Percentiles rank a stretch among this genome's conserved stretches.
Conservation (phyloP, 106 monocot species). For the Apostasia shenzhenica region DNA sequence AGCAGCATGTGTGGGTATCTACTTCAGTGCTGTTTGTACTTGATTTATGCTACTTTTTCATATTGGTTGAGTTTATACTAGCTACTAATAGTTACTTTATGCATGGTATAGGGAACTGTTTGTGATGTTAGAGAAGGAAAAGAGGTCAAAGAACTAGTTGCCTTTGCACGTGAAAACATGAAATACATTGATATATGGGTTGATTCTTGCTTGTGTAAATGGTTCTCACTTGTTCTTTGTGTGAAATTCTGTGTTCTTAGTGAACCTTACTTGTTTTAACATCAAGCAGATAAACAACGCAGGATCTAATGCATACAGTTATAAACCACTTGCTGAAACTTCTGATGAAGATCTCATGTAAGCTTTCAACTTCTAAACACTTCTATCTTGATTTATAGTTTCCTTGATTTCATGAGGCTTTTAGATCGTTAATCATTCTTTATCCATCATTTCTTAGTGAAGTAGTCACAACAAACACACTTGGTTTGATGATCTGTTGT, state of each 20-base stretch:
- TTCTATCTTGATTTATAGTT: neutral
- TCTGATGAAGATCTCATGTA: conserved; percentile 94
- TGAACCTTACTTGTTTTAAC: no score
- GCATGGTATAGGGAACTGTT: conserved; percentile 50
- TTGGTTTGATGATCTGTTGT: conserved; percentile 97
- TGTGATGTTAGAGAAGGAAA: conserved; percentile 93
- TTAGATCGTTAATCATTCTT: neutral
- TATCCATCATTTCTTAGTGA: conserved; percentile 43
- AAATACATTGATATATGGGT: conserved; percentile 94
- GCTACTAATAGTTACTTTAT: neutral
- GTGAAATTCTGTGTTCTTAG: neutral
- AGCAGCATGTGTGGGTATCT: conserved; percentile 95
- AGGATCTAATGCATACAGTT: conserved; percentile 97
- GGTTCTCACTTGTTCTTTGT: neutral
- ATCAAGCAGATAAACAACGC: conserved; percentile 91
- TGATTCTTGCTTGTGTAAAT: neutral
- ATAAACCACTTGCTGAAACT: conserved; percentile 86
- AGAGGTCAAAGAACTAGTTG: conserved; percentile 76
- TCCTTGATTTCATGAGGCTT: conserved; percentile 5
- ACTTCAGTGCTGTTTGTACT: conserved; percentile 29
- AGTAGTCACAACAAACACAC: conserved; percentile 95
- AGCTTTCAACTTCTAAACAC: no score
- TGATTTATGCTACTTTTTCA: conserved; percentile 5
- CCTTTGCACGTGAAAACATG: conserved; percentile 61
- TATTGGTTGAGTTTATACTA: neutral